These are phyloP conservation scores for Rhynchospora breviuscula DNA, from an alignment of 176 grass and related monocot species.

Conservation along the genomic window DNA sequence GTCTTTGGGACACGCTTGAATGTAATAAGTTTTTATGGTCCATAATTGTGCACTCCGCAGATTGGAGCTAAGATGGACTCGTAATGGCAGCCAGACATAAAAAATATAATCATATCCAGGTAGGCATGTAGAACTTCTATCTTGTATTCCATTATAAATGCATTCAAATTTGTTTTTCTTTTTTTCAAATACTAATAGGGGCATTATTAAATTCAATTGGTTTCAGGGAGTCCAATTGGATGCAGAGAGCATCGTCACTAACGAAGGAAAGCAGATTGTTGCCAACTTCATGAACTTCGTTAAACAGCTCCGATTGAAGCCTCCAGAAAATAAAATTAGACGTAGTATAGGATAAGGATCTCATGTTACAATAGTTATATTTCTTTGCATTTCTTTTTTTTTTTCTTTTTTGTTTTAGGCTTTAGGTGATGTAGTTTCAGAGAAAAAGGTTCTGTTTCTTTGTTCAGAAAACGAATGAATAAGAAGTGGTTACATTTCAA, in stretches of 20 bases:
- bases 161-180: background rate
- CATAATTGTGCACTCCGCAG: slow-evolving; percentile 26
- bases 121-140: background rate
- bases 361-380: no score
- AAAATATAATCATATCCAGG: slow-evolving; percentile 83
- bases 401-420: no score
- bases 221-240: slow-evolving; percentile 92
- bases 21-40: no score
- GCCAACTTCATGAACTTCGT: slow-evolving; percentile 68
- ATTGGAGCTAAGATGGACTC: slow-evolving; percentile 84
- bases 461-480: no score
- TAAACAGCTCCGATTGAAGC: slow-evolving; percentile 26
- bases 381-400: no score
- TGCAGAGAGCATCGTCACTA: slow-evolving; percentile 90
- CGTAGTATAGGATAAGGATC: no score
- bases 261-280: slow-evolving; percentile 74
- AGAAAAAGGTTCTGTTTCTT: no score
- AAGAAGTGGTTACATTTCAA: no score
- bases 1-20: no score
- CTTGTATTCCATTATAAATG: background rate
- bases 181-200: background rate
- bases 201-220: background rate
- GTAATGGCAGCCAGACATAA: slow-evolving; percentile 82
- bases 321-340: background rate
- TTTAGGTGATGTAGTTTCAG: no score